Evolutionary conservation across 2,329 filamentous ascomycete genomes (phyloP).

Genomic region (Cercospora sp.): DNA sequence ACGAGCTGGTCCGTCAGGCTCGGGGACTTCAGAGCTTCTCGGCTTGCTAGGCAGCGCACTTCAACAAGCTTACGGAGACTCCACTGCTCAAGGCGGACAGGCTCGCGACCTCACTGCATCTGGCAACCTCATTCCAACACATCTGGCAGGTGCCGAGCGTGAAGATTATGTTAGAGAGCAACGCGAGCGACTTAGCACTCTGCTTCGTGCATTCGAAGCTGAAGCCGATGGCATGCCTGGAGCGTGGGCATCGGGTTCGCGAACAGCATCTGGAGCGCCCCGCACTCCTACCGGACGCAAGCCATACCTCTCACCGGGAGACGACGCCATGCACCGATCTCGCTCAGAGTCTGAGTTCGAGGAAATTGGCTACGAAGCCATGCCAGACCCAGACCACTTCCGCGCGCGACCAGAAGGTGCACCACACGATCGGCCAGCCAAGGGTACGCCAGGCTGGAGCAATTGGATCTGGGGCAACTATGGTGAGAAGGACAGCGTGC

Average conservation of each 20-base stretch:
- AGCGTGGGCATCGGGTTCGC: slow-evolving; percentile 26
- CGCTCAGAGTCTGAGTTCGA: slow-evolving; percentile 88
- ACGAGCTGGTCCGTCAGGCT: slow-evolving; percentile 51
- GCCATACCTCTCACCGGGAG: slow-evolving; percentile 30
- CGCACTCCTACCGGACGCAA: slow-evolving; percentile 34
- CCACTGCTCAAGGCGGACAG: slow-evolving; percentile 42
- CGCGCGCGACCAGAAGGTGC: slow-evolving; percentile 18
- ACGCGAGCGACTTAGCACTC: slow-evolving; percentile 71
- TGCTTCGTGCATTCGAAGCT: slow-evolving; percentile 75
- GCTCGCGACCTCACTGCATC: slow-evolving; percentile 58
- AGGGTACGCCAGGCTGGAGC: slow-evolving; percentile 35
- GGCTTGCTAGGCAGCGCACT: slow-evolving; percentile 74
- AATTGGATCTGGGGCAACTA: slow-evolving; percentile 44
- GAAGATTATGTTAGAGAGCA: slow-evolving; percentile 76
- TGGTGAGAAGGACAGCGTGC: slow-evolving; percentile 40
- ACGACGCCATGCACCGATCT: slow-evolving; percentile 66
- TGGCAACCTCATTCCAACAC: slow-evolving; percentile 68
- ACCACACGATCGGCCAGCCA: slow-evolving; percentile 13
- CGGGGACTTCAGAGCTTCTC: slow-evolving; percentile 68
- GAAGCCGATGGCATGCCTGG: slow-evolving; percentile 62
- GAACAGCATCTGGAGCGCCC: slow-evolving; percentile 28
- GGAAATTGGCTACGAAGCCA: slow-evolving; percentile 41
- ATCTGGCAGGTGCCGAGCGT: slow-evolving; percentile 68
- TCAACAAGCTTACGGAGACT: slow-evolving; percentile 47
- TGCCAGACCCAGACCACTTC: slow-evolving; percentile 40